Evolutionary conservation across 441 rosid genomes (phyloP).

Genomic region (Erysimum pusillum): DNA sequence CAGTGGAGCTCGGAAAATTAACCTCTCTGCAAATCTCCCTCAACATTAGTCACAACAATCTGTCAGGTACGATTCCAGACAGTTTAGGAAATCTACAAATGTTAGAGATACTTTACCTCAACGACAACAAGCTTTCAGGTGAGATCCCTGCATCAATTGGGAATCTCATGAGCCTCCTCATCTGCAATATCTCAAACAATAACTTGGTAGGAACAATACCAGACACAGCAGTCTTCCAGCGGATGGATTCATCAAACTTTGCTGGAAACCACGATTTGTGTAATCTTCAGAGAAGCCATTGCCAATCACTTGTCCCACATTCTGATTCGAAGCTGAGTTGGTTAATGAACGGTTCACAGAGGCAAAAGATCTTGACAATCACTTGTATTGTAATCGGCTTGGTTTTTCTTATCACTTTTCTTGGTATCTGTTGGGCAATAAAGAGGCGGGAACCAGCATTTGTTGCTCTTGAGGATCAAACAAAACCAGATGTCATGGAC

Average conservation of each 20-base stretch:
- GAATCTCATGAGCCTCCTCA: constrained; percentile 61
- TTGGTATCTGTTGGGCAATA: constrained; percentile 54
- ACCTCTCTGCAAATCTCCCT: constrained; percentile 65
- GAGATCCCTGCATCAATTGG: constrained; percentile 61
- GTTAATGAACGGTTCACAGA: constrained; percentile 51
- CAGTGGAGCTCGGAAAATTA: constrained; percentile 56
- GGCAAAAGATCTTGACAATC: constrained; percentile 55
- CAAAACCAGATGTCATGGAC: constrained; percentile 51
- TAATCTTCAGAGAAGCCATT: constrained; percentile 41
- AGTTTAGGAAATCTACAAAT: constrained; percentile 63
- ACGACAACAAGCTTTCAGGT: constrained; percentile 62
- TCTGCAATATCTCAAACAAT: constrained; percentile 66
- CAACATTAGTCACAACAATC: constrained; percentile 64
- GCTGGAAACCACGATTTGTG: constrained; percentile 60
- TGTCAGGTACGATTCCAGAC: constrained; percentile 59
- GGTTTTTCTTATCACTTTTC: constrained; percentile 48
- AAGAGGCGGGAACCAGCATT: constrained; percentile 47
- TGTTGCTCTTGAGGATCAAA: constrained; percentile 50
- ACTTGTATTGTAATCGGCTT: constrained; percentile 50
- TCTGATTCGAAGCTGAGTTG: constrained; percentile 41
- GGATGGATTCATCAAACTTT: constrained; percentile 64
- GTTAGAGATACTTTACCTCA: constrained; percentile 64
- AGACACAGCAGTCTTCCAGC: constrained; percentile 55
- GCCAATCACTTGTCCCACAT: constrained; percentile 38
- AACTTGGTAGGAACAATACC: constrained; percentile 61